These are phyloP conservation scores for Drechslerella dactyloides DNA, from an alignment of 2,329 filamentous ascomycete species.

Conservation along the genomic window DNA sequence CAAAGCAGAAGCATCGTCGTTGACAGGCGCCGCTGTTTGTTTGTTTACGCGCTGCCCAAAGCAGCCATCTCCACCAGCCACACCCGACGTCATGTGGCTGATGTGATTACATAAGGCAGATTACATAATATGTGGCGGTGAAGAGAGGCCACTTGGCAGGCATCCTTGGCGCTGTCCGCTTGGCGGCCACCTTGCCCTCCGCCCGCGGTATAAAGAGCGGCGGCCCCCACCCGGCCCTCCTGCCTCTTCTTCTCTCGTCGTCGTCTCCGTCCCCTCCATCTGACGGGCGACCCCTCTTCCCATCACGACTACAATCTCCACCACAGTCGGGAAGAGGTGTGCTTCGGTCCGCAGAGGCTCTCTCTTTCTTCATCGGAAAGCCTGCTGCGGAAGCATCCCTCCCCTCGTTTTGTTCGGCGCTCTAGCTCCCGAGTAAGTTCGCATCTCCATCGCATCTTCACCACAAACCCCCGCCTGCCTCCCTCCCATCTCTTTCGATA, in stretches of 20 bases:
- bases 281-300: slow-evolving; percentile 46
- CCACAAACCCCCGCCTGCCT: slow-evolving; percentile 4
- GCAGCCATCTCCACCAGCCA: slow-evolving; percentile 13
- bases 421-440: slow-evolving; percentile 7
- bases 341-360: slow-evolving; percentile 29
- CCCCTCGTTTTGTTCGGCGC: slow-evolving; percentile 29
- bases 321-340: slow-evolving; percentile 47
- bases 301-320: background rate
- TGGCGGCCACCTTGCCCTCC: slow-evolving; percentile 20
- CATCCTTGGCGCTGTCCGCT: background rate
- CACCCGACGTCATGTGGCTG: background rate
- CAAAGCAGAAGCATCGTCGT: too few species aligned
- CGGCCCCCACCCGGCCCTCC: slow-evolving; percentile 32
- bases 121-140: background rate
- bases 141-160: too few species aligned
- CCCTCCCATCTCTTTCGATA: too few species aligned
- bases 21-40: slow-evolving; percentile 16
- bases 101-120: too few species aligned
- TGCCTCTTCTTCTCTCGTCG: slow-evolving; percentile 33
- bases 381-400: slow-evolving; percentile 32
- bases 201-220: slow-evolving; percentile 24
- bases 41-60: slow-evolving; percentile 39
- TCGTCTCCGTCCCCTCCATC: slow-evolving; percentile 16
- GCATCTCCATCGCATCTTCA: too few species aligned
- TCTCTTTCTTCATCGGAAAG: background rate